These are phyloP conservation scores for Fusarium tuaranense DNA, from an alignment of 2,329 filamentous ascomycete species.

Conservation along the genomic window DNA sequence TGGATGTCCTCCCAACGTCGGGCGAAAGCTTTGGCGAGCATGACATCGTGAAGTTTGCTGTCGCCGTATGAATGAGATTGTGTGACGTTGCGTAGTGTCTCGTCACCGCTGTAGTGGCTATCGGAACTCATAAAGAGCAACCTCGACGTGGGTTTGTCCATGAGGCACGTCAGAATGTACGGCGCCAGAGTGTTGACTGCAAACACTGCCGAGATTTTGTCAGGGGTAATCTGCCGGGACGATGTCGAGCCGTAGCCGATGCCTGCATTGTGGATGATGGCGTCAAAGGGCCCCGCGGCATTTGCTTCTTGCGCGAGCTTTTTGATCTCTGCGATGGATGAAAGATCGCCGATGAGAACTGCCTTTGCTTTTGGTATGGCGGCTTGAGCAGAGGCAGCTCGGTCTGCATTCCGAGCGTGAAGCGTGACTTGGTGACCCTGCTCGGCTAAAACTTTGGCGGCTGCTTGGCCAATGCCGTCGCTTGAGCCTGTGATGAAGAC, in stretches of 20 bases:
- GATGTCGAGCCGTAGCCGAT: slow-evolving; percentile 34
- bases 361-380: slow-evolving; percentile 26
- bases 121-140: slow-evolving; percentile 36
- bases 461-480: slow-evolving; percentile 35
- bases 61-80: slow-evolving; percentile 35
- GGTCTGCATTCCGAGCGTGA: slow-evolving; percentile 35
- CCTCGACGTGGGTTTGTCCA: slow-evolving; percentile 23
- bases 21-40: slow-evolving; percentile 36
- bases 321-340: slow-evolving; percentile 32
- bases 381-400: slow-evolving; percentile 25
- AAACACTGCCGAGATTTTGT: slow-evolving; percentile 33
- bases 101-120: slow-evolving; percentile 32
- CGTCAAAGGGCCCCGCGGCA: slow-evolving; percentile 25
- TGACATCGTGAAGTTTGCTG: slow-evolving; percentile 36
- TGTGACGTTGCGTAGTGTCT: slow-evolving; percentile 21
- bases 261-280: slow-evolving; percentile 36
- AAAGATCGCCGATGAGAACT: slow-evolving; percentile 26
- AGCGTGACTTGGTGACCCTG: slow-evolving; percentile 35
- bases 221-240: slow-evolving; percentile 11
- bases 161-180: slow-evolving; percentile 31
- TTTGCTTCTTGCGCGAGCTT: slow-evolving; percentile 33
- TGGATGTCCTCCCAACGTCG: slow-evolving; percentile 27
- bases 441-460: slow-evolving; percentile 30
- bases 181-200: slow-evolving; percentile 35
- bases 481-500: slow-evolving; percentile 39